Base-by-base conservation (phyloP, 768 basidiomycete species). In the Lactarius deliciosus region DNA sequence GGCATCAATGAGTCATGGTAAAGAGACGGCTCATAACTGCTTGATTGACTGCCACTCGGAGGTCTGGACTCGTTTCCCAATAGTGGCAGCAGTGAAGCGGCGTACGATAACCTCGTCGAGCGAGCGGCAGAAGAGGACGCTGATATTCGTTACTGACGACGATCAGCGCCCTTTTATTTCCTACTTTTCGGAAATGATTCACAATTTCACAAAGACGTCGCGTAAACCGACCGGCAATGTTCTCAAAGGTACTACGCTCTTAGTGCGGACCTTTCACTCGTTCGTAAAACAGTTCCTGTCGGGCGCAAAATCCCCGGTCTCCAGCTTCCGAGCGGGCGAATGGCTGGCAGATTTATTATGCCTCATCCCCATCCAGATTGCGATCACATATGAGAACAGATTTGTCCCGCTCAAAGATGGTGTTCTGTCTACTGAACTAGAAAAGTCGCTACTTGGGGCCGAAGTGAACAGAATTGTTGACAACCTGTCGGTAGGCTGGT, bases 341-440 rank as follows among this genome's bases (percentile, higher is more conserved):
- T 88, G 87, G 87, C 70, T 88, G 0, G 85, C 83, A 0, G 83
- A 86, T 16, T 72, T 87, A 16, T 65, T 88, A 0, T 88, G 86
- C 63, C 75, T 88, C 22, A 86, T 88, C 54, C 86, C 86, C 0
- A 86, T 88, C 36, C 86, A 88, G 30, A 78, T 88, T 45, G 87
- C 86, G 0, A 69, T 88, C 36, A 82, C 84, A 1, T 77, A 78
- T 15, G 85, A 87, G 53, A 88, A 88, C 67, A 76, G 85, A 0
- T 88, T 88, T 64, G 69, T 88, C 5, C 86, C 87, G 0, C 75
- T 88, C n/a, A 86, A 85, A 64, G 85, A 88, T 66, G 84, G 84
- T 0, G 79, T 86, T 0, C 77, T 76, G 47, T 86, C 85, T 0
- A 69, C 80, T 0, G 78, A 81, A 13, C 72, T 82, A n/a, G 86